Evolutionary conservation across 495 filamentous ascomycete genomes (phyloP).

Genomic region (Penicillium cinerascens): DNA sequence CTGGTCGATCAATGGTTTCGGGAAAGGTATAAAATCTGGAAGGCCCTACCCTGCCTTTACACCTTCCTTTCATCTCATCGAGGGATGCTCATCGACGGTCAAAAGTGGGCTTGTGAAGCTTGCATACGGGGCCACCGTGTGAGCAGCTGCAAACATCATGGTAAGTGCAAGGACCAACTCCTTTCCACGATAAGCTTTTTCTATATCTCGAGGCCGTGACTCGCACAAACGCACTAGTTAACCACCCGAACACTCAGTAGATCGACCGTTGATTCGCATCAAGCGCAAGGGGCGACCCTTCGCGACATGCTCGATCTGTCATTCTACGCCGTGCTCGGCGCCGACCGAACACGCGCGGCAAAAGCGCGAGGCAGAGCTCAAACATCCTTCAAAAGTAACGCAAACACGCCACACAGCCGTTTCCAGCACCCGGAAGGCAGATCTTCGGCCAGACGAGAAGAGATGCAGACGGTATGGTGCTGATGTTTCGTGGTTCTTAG

Average conservation of each 20-base stretch:
- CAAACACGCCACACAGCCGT: slow-evolving; percentile 28
- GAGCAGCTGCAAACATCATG: slow-evolving; percentile 50
- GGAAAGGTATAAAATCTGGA: slow-evolving; percentile 14
- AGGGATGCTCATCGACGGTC: slow-evolving; percentile 78
- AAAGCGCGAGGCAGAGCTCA: slow-evolving; percentile 84
- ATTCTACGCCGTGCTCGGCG: slow-evolving; percentile 83
- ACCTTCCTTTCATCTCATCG: slow-evolving; percentile 22
- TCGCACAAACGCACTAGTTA: neutral
- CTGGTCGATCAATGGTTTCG: slow-evolving; percentile 10
- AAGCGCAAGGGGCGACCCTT: slow-evolving; percentile 97
- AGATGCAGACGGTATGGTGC: slow-evolving; percentile 27
- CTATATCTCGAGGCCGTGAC: neutral
- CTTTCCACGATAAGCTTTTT: too few species aligned
- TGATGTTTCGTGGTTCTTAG: slow-evolving; percentile 36
- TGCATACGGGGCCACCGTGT: slow-evolving; percentile 90
- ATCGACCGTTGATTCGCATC: slow-evolving; percentile 89
- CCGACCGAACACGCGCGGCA: slow-evolving; percentile 88
- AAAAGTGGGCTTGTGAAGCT: slow-evolving; percentile 89
- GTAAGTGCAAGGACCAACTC: slow-evolving; percentile 19
- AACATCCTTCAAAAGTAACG: slow-evolving; percentile 43
- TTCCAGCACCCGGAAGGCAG: slow-evolving; percentile 18
- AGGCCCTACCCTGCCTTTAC: neutral
- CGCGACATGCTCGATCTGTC: slow-evolving; percentile 92
- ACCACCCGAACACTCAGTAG: slow-evolving; percentile 39
- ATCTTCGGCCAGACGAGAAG: slow-evolving; percentile 21